Percentiles rank a stretch among this genome's conserved stretches.
These are phyloP conservation scores for Cryptococcus jaspeensis DNA, from an alignment of 1,284 basidiomycete genomes.

Conservation along the genomic window DNA sequence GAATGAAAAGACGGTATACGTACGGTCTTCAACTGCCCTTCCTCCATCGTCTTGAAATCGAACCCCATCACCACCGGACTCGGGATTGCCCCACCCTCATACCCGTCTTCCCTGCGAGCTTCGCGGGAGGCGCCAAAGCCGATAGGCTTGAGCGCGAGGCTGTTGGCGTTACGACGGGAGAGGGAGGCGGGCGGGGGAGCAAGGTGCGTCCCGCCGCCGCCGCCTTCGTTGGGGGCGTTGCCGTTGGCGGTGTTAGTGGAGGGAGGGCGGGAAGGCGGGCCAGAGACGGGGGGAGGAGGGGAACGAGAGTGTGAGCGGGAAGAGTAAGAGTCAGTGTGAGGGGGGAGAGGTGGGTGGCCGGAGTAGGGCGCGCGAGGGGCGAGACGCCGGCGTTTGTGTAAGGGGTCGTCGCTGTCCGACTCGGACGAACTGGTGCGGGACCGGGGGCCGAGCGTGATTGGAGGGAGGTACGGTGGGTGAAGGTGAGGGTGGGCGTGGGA, in stretches of 20 bases:
- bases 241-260: background rate
- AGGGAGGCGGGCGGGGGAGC: background rate
- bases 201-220: too few relatives aligned
- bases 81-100: constrained; percentile 28
- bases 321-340: background rate
- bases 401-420: background rate
- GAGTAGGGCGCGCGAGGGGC: background rate
- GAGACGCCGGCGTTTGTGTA: background rate
- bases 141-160: constrained; percentile 36
- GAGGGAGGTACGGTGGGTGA: too few relatives aligned
- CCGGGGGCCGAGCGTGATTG: background rate
- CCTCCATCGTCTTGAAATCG: constrained; percentile 46
- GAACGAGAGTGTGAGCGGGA: background rate
- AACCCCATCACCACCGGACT: constrained; percentile 50
- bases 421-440: constrained; percentile 1
- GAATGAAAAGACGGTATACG: constrained; percentile 9
- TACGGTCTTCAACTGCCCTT: constrained; percentile 47
- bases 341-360: background rate
- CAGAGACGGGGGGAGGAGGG: too few relatives aligned
- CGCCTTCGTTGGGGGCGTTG: too few relatives aligned
- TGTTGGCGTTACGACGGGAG: background rate
- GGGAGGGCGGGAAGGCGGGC: constrained; percentile 7
- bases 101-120: constrained; percentile 31
- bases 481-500: background rate
- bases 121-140: constrained; percentile 44